Evolutionary conservation across 805 yeast species (phyloP).

Genomic region (Wickerhamiella qilinensis): DNA sequence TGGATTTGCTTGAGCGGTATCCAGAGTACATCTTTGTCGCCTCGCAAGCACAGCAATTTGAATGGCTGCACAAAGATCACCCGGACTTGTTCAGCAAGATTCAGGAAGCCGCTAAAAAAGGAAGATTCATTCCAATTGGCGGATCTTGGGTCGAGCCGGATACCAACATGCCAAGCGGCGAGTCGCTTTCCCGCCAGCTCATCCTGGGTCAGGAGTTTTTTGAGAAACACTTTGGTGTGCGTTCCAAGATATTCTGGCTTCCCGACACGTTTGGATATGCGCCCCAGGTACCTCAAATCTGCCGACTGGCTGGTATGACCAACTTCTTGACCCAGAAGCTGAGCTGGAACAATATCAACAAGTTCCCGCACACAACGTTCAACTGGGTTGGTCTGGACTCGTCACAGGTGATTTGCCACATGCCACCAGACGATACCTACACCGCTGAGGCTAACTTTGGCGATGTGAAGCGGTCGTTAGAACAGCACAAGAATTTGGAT

Average conservation of each 20-base stretch:
- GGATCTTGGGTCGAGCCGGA: constrained; percentile 98
- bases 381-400: constrained; percentile 95
- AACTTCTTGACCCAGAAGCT: constrained; percentile 83
- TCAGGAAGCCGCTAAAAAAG: constrained; percentile 40
- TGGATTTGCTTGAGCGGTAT: constrained; percentile 65
- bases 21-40: constrained; percentile 93
- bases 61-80: constrained; percentile 78
- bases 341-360: constrained; percentile 91
- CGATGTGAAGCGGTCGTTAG: constrained; percentile 66
- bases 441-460: constrained; percentile 90
- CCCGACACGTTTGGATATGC: constrained; percentile 97
- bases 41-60: constrained; percentile 89
- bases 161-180: constrained; percentile 91
- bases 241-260: constrained; percentile 74
- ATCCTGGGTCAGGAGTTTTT: constrained; percentile 80
- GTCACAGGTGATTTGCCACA: constrained; percentile 81
- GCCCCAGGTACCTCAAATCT: constrained; percentile 86
- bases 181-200: constrained; percentile 76
- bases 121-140: constrained; percentile 74
- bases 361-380: constrained; percentile 78
- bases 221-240: constrained; percentile 58
- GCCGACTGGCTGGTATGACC: constrained; percentile 72
- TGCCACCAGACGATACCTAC: constrained; percentile 96
- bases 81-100: constrained; percentile 59
- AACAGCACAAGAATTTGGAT: constrained; percentile 71